Evolutionary conservation across 2,329 filamentous ascomycete genomes (phyloP).

Genomic region (Xylaria sp.): DNA sequence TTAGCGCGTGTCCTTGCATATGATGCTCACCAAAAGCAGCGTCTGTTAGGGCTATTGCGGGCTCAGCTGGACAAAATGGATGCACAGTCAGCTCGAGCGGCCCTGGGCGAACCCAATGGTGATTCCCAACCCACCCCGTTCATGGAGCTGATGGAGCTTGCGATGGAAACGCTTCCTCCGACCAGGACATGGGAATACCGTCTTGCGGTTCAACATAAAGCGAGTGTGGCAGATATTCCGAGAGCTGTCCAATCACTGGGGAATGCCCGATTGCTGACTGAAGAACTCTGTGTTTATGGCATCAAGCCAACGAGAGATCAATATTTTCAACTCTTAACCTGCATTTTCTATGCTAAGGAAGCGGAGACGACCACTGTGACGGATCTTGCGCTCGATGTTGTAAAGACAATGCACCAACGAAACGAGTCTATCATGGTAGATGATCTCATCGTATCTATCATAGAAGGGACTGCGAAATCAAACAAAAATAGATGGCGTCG

Average conservation of each 20-base stretch:
- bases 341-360: slow-evolving; percentile 43
- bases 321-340: slow-evolving; percentile 46
- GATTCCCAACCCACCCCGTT: slow-evolving; percentile 23
- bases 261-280: slow-evolving; percentile 39
- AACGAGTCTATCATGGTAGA: slow-evolving; percentile 50
- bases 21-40: slow-evolving; percentile 35
- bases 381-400: slow-evolving; percentile 49
- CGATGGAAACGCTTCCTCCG: slow-evolving; percentile 38
- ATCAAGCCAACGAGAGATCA: slow-evolving; percentile 44
- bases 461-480: slow-evolving; percentile 45
- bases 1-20: slow-evolving; percentile 30
- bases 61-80: slow-evolving; percentile 31
- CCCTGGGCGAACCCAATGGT: background rate
- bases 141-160: slow-evolving; percentile 34
- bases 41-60: slow-evolving; percentile 36
- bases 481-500: slow-evolving; percentile 40
- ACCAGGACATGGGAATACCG: slow-evolving; percentile 44
- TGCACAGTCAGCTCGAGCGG: background rate
- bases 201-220: slow-evolving; percentile 39
- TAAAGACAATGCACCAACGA: slow-evolving; percentile 53
- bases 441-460: slow-evolving; percentile 56
- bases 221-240: slow-evolving; percentile 26
- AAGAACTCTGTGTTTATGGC: slow-evolving; percentile 48
- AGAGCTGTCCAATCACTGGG: slow-evolving; percentile 28
- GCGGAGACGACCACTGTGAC: slow-evolving; percentile 38